phyloP scores from a whole-genome alignment of 345 rosid species.

The Camelina hispida region DNA sequence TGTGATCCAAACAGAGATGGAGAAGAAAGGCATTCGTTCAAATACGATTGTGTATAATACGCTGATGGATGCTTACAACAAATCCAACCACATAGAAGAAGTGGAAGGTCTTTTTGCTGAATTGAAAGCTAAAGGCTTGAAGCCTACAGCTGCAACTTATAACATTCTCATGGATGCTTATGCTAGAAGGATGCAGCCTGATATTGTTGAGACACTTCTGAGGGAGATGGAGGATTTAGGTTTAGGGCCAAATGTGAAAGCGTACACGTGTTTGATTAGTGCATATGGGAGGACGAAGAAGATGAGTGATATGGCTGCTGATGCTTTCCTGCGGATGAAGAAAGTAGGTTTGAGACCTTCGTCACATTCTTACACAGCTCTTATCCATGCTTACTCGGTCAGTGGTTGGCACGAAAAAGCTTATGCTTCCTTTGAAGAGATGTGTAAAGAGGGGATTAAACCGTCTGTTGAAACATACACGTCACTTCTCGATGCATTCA shows the following conservation, averaged over 20 bases:
- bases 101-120: constrained; percentile 85
- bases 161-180: constrained; percentile 88
- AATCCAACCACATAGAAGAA: constrained; percentile 75
- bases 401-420: constrained; percentile 88
- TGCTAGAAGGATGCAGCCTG: constrained; percentile 90
- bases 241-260: constrained; percentile 65
- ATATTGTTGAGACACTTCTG: constrained; percentile 66
- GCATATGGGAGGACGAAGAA: constrained; percentile 79
- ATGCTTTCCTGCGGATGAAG: constrained; percentile 78
- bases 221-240: constrained; percentile 71
- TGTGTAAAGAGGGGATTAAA: constrained; percentile 67
- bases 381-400: constrained; percentile 86
- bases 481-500: constrained; percentile 78
- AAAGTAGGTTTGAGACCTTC: constrained; percentile 71
- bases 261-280: constrained; percentile 77
- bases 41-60: constrained; percentile 73
- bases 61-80: constrained; percentile 79
- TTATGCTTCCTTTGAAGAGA: constrained; percentile 61
- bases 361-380: constrained; percentile 82
- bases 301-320: constrained; percentile 86
- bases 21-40: constrained; percentile 71
- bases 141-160: constrained; percentile 63
- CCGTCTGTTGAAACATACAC: constrained; percentile 89
- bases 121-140: constrained; percentile 68
- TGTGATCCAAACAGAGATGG: constrained; percentile 83